These are phyloP conservation scores for Cytospora leucostoma DNA, from an alignment of 2,329 filamentous ascomycete species.

Conservation along the genomic window DNA sequence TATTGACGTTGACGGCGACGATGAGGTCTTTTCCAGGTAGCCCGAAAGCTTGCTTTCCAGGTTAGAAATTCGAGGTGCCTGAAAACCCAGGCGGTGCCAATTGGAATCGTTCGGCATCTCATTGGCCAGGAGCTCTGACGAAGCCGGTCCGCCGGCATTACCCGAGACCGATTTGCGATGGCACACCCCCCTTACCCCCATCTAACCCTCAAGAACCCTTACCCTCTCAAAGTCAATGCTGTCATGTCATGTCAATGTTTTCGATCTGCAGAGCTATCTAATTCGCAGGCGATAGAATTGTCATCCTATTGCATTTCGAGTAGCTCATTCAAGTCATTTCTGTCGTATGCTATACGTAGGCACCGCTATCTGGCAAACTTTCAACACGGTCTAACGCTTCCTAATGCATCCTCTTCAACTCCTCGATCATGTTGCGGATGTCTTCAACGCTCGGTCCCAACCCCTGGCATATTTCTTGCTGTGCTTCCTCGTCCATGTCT, in stretches of 20 bases:
- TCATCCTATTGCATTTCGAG: not conserved
- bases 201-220: not conserved
- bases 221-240: no score
- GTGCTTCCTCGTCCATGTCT: conserved; percentile 62
- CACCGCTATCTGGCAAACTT: not conserved
- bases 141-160: conserved; percentile 21
- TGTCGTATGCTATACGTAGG: not conserved
- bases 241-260: no score
- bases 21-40: conserved; percentile 52
- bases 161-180: conserved; percentile 1
- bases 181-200: not conserved
- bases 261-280: no score
- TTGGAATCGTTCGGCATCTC: conserved; percentile 24
- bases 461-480: conserved; percentile 55
- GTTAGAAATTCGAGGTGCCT: conserved; percentile 29
- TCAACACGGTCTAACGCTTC: not conserved
- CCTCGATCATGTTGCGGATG: conserved; percentile 63
- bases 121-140: conserved; percentile 21
- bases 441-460: conserved; percentile 63
- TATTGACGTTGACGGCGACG: conserved; percentile 32
- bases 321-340: not conserved
- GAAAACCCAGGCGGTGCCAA: conserved; percentile 26
- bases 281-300: no score
- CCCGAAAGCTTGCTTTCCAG: conserved; percentile 31
- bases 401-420: conserved; percentile 63